Evolutionary conservation across 2,329 filamentous ascomycete species (phyloP), one percentile per base, ranked within the genome.

Genomic region (Cytospora piceae): DNA sequence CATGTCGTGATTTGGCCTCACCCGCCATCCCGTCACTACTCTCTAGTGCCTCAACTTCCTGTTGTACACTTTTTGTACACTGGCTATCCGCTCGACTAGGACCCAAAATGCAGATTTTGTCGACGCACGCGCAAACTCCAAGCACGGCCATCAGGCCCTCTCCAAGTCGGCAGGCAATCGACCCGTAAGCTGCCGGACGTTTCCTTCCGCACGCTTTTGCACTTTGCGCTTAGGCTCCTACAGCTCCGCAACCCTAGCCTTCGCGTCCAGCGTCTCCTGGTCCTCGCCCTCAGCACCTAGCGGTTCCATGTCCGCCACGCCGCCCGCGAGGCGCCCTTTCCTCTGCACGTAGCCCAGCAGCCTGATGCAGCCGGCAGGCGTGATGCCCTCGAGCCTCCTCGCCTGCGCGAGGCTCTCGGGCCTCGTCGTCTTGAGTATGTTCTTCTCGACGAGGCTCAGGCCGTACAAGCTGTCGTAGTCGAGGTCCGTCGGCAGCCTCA

Each of bases 321-420:
- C n/a, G 29, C 14, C 32, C 8, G 29, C n/a, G 5, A 37, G 12
- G n/a, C 22, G 34, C 3, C n/a, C 49, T 15, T 9, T 53, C 49
- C 62, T 39, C 58, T 51, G 61, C n/a, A 93, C 87, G 74, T 86
- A 85, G 29, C 81, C 82, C 65, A 94, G 77, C 68, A 95, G 74
- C 63, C 86, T 78, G 53, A 90, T 73, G 65, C 83, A 84, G 0
- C 85, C 87, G 0, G 84, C 80, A 0, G 87, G 87, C 24, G 87
- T 90, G 68, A 90, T 81, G 4, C 94, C 94, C 77, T 99, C 95
- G 14, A 97, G 87, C 17, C 95, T 82, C 58, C 93, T 84, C 37
- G 94, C 94, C 83, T 97, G 95, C 0, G 92, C 94, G 27, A 99
- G 82, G 67, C 87, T 96, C 77, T 96, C 92, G 0, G 95, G 95